Conservation (phyloP, 2,329 filamentous ascomycete species). For the Fusarium buharicum region DNA sequence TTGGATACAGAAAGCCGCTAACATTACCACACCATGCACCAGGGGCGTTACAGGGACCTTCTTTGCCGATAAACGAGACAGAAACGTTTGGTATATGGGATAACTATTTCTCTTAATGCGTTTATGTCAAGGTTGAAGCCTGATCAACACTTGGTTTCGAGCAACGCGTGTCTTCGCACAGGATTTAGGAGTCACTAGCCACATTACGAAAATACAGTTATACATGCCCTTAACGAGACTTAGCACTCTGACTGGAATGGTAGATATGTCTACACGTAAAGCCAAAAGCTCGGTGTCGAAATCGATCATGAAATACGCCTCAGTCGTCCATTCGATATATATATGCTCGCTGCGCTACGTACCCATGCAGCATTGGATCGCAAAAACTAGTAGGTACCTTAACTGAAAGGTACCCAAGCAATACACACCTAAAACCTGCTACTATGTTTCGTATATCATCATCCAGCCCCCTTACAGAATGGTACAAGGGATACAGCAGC, state of each 20-base stretch:
- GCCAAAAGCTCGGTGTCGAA: slow-evolving; percentile 1
- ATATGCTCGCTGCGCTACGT: slow-evolving; percentile 11
- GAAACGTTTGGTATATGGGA: not conserved
- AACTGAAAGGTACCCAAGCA: slow-evolving; percentile 14
- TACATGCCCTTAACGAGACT: not conserved
- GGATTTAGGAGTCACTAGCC: not conserved
- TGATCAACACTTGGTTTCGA: too few species aligned
- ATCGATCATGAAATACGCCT: slow-evolving; percentile 10
- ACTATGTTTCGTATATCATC: not conserved
- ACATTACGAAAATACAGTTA: not conserved
- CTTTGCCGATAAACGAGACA: not conserved
- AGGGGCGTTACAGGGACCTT: not conserved
- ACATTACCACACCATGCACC: not conserved
- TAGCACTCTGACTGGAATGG: not conserved
- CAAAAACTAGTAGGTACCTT: slow-evolving; percentile 15
- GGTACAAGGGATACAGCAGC: slow-evolving; percentile 66
- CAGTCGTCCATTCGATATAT: slow-evolving; percentile 14
- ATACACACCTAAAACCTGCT: not conserved
- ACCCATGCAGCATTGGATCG: slow-evolving; percentile 5
- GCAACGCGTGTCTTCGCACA: too few species aligned
- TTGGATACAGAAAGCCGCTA: not conserved
- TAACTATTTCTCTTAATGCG: not conserved
- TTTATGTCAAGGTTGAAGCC: too few species aligned
- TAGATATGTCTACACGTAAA: not conserved
- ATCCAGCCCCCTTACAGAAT: slow-evolving; percentile 55